A percentile compares a stretch with the other conserved stretches of the same genome.
phyloP scores from a whole-genome alignment of 1,139 yeast genomes.

The Blastobotrys illinoisensis region DNA sequence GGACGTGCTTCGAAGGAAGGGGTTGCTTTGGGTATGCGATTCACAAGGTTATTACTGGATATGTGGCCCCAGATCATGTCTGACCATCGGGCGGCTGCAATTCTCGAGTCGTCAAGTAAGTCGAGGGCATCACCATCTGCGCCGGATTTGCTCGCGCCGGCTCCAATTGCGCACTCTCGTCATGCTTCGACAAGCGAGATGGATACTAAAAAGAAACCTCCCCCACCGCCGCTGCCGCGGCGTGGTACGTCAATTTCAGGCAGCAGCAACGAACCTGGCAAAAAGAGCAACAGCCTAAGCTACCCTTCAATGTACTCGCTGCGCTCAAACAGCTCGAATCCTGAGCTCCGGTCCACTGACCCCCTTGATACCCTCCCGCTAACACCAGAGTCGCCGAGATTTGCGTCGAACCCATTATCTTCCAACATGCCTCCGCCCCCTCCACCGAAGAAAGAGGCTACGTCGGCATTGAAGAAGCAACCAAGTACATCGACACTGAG shows the following conservation, averaged over 20 bases:
- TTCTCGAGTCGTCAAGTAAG: background rate
- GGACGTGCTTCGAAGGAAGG: conserved; percentile 27
- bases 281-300: background rate
- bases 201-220: conserved; percentile 2
- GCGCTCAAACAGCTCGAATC: conserved; percentile 14
- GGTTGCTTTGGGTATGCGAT: conserved; percentile 23
- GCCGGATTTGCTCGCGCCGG: background rate
- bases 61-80: conserved; percentile 21
- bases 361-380: background rate
- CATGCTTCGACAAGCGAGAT: conserved; percentile 4
- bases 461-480: background rate
- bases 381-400: background rate
- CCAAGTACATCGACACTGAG: background rate
- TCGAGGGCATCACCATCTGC: background rate
- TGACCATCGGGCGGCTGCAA: background rate
- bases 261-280: background rate
- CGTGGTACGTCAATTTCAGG: background rate
- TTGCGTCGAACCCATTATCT: background rate
- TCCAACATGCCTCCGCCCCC: conserved; percentile 11
- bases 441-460: conserved; percentile 10
- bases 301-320: conserved; percentile 3
- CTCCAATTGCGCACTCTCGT: conserved; percentile 8
- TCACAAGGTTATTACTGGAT: conserved; percentile 27
- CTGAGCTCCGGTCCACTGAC: conserved; percentile 11
- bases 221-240: conserved; percentile 5